Base-by-base conservation (phyloP, 23 red algal species). In the Chondrus crispus region DNA sequence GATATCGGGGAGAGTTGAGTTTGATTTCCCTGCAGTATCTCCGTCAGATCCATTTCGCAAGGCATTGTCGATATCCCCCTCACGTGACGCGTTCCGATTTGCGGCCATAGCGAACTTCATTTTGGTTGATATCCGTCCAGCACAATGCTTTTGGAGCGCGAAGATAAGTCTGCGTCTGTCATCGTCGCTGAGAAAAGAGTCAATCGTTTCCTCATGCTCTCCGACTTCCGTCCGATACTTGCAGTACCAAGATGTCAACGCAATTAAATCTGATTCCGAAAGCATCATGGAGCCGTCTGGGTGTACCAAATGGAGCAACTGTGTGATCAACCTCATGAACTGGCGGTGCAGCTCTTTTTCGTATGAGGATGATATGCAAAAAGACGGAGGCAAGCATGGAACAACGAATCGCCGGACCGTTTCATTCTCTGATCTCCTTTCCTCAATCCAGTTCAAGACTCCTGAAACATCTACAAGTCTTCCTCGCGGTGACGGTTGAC, bases 381-480 rank as follows among this genome's bases (percentile, higher is more conserved):
- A 94, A 12, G 80, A 85, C 10, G 92, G 92, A 3, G 92, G 92
- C 33, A 94, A 53, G 54, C 92, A 94, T 7, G 92, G 92, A 1
- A 82, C 82, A 1, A 94, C 92, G 55, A 80, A 94, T 39, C 92
- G 82, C 24, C 92, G 66, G 8, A 87, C 83, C 5, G 68, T 87
- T 45, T 87, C 80, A 19, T 73, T 81, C 54, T 94, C 92, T 30
- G 82, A 60, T 20, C 74, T 54, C 6, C 80, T 82, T 19, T 80
- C 50, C 22, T 80, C 46, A 87, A 88, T 88, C 81, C 82, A 94
- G 14, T 85, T 50, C 42, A 94, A 48, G 6, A 87, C 74, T 38
- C 55, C 72, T 2, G 48, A 60, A 13, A 94, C 75, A 7, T 19
- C 30, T 2, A 64, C 51, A n/a, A n/a, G n/a, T n/a, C n/a, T n/a